Evolutionary conservation across 306 rosid species (phyloP).

Genomic region (Cicer arietinum): DNA sequence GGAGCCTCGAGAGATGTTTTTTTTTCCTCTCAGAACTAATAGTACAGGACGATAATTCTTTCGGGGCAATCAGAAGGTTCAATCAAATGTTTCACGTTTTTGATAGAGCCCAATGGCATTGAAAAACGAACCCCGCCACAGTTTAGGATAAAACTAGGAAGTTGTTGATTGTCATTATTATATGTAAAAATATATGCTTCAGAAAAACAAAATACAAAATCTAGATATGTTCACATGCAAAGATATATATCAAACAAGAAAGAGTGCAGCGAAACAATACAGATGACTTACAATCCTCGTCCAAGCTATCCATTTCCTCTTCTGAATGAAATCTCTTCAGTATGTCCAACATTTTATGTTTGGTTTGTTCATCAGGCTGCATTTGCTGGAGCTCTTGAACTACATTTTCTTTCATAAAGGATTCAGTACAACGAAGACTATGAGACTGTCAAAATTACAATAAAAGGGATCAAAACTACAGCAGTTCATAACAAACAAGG

Average conservation of each 20-base stretch:
- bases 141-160: not conserved
- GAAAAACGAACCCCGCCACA: not conserved
- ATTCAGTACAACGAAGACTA: slow-evolving; percentile 82
- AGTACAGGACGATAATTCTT: not conserved
- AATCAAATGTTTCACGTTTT: not conserved
- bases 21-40: not conserved
- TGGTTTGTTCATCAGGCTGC: slow-evolving; percentile 68
- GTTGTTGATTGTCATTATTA: slow-evolving; percentile 10
- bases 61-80: not conserved
- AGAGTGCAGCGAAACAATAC: slow-evolving; percentile 27
- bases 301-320: slow-evolving; percentile 74
- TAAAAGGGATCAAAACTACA: slow-evolving; percentile 23
- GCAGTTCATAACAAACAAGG: slow-evolving; percentile 21
- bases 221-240: slow-evolving; percentile 17
- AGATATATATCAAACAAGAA: slow-evolving; percentile 33
- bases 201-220: not conserved
- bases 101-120: not conserved
- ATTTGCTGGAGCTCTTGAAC: slow-evolving; percentile 75
- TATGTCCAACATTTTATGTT: slow-evolving; percentile 77
- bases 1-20: not conserved
- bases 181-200: not conserved
- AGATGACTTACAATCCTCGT: slow-evolving; percentile 62
- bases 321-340: slow-evolving; percentile 74
- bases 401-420: slow-evolving; percentile 92
- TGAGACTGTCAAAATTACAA: slow-evolving; percentile 65